Base-by-base conservation (phyloP, 495 filamentous ascomycete species). In the Aspergillus incahuasiensis region DNA sequence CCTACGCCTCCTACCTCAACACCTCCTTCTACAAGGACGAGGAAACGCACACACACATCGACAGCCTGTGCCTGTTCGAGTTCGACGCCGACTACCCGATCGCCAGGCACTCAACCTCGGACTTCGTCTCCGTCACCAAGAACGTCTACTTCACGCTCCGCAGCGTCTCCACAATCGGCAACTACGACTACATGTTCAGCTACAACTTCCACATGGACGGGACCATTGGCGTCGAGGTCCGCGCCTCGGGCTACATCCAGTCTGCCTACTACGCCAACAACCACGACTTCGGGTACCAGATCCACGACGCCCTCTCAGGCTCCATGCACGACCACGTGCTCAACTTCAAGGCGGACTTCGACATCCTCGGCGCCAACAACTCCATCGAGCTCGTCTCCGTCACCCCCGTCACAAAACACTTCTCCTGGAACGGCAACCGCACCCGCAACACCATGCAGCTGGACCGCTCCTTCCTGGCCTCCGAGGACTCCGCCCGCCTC, bases 261-360 rank as follows among this genome's bases (percentile, higher is more conserved):
- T 69, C 69, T 5, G 76, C 80, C 6, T 83, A 75, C 70, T 80
- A 67, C 51, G 71, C 74, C 19, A 66, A 75, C 45, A 77, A 76
- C 48, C 38, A 53, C 9, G 76, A 81, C 32, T 82, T 81, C 57
- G 79, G 81, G n/a, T 82, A 77, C 64, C 72, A 74, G 39, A 79
- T 82, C 57, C 74, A 82, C 53, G 77, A 84, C 46, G 65, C 67
- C 34, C 63, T 82, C 1, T 68, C 71, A 25, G 75, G 79, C n/a
- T 71, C 68, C 48, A 82, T 84, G 75, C 82, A 85, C 65, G 79
- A 82, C 59, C 82, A 85, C 55, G 78, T 83, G 6, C 64, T 84
- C 21, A 82, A 80, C 62, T 84, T 75, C 70, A 83, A 83, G 64
- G 74, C 71, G 41, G 81, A 83, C 62, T 68, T 83, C 20, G 78